Base-by-base conservation (phyloP, 805 yeast genomes). In the Ogataea parapolymorpha region DNA sequence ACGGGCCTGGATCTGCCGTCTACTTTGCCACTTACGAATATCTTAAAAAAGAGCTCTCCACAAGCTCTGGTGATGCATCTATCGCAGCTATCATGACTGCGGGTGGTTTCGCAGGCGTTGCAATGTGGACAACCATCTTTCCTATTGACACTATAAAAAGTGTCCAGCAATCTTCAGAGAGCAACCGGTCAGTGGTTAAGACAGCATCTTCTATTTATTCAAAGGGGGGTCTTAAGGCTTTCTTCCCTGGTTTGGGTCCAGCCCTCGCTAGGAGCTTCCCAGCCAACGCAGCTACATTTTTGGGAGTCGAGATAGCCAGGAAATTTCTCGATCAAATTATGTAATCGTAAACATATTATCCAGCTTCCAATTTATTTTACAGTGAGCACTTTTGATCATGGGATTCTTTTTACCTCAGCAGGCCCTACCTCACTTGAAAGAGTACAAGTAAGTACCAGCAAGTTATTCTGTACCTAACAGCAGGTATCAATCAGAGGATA, bases 271-370 rank as follows among this genome's bases (percentile, higher is more conserved):
- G 99, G 64, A 82, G 95, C 29, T 91, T 93, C 83, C 98, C 98
- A 3, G 98, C 98, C 16, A 91, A 93, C 65, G 99, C 99, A n/a
- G 98, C 99, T 7, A 90, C 98, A 2, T 91, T 91, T 68, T 75
- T 88, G 26, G 99, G 98, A 34, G 98, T 91, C 23, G 99, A 91
- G 63, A 58, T 90, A 43, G 86, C 95, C 3, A 55, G 55, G 45
- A 50, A 49, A 14, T 47, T 59, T 23, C 46, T 60, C 40, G 49
- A 50, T 23, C 33, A 20, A 25, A n/a, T 41, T 31, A 26, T 46
- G 33, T 44, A 31, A 37, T 15, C 33, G 7, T 9, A 17, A 31
- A 10, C n/a, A 29, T 9, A 24, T 15, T 23, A 22, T n/a, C 18
- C 9, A 12, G 13, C 13, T 22, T 32, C 10, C 13, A 5, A 5